These are phyloP conservation scores for Melampsora abietis-canadensis DNA, from an alignment of 1,284 basidiomycete genomes.

Conservation along the genomic window DNA sequence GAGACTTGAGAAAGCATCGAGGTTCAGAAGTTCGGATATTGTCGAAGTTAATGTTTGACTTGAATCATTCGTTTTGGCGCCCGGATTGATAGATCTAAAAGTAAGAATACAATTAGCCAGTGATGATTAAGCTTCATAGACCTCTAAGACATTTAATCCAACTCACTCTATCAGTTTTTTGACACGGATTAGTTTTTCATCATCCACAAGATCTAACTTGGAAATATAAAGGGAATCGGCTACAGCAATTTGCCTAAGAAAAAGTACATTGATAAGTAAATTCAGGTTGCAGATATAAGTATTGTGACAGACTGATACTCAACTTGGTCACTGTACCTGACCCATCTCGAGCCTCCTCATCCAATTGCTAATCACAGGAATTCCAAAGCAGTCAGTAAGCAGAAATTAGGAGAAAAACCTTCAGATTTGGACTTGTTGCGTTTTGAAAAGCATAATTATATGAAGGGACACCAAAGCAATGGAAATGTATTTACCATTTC, in stretches of 20 bases:
- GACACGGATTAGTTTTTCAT: slow-evolving; percentile 8
- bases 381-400: not conserved
- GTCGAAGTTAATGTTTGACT: slow-evolving; percentile 11
- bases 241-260: slow-evolving; percentile 31
- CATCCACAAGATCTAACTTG: slow-evolving; percentile 27
- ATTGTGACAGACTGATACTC: not conserved
- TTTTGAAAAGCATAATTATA: not conserved
- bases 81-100: slow-evolving; percentile 15
- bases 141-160: not conserved
- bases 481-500: slow-evolving; percentile 19
- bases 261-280: not conserved
- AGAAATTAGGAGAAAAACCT: not conserved
- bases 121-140: not conserved
- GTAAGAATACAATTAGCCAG: not conserved
- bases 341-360: slow-evolving; percentile 24
- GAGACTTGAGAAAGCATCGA: slow-evolving; percentile 35
- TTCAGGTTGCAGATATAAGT: not conserved
- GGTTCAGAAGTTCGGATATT: slow-evolving; percentile 18
- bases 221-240: slow-evolving; percentile 38
- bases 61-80: slow-evolving; percentile 25
- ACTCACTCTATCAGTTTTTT: slow-evolving; percentile 22
- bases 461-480: not conserved
- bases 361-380: slow-evolving; percentile 21
- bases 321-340: slow-evolving; percentile 36
- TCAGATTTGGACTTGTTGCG: not conserved